A percentile compares a stretch with the other conserved stretches of the same genome.
Conservation (phyloP, 495 filamentous ascomycete genomes). For the Penicillium lividum region DNA sequence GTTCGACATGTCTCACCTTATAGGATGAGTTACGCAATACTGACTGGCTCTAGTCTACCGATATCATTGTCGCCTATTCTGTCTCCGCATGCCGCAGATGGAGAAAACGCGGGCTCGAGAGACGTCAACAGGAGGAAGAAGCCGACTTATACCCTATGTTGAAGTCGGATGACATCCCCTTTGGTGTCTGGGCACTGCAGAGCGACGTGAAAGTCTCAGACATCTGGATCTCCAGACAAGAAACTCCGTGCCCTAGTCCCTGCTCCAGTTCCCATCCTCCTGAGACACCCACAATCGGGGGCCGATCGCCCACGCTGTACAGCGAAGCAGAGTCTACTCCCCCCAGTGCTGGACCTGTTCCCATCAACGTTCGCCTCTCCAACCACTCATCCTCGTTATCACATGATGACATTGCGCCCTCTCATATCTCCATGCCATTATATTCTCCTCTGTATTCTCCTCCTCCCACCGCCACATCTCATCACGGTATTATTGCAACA, state of each 20-base stretch:
- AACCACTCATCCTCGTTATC: slow-evolving; percentile 4
- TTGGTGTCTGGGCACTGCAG: slow-evolving; percentile 87
- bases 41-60: slow-evolving; percentile 47
- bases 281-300: slow-evolving; percentile 18
- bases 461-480: not conserved
- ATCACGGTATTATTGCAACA: slow-evolving; percentile 13
- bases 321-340: too few relatives aligned
- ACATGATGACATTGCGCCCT: slow-evolving; percentile 3
- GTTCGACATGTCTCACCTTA: slow-evolving; percentile 32
- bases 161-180: slow-evolving; percentile 68
- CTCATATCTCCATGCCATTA: slow-evolving; percentile 1
- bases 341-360: not conserved
- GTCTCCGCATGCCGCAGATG: slow-evolving; percentile 61
- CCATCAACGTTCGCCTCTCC: not conserved
- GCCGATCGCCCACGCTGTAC: slow-evolving; percentile 6
- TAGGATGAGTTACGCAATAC: slow-evolving; percentile 9
- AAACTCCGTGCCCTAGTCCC: slow-evolving; percentile 41
- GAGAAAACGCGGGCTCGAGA: slow-evolving; percentile 64
- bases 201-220: slow-evolving; percentile 83
- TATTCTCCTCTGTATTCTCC: slow-evolving; percentile 6
- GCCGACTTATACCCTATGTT: slow-evolving; percentile 31
- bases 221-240: slow-evolving; percentile 77
- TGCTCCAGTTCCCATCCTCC: slow-evolving; percentile 26
- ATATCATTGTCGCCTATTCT: slow-evolving; percentile 45
- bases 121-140: slow-evolving; percentile 56